Percentiles rank a stretch among this genome's conserved stretches.
phyloP scores from a whole-genome alignment of 106 monocot genomes.

The Triglochin maritima region DNA sequence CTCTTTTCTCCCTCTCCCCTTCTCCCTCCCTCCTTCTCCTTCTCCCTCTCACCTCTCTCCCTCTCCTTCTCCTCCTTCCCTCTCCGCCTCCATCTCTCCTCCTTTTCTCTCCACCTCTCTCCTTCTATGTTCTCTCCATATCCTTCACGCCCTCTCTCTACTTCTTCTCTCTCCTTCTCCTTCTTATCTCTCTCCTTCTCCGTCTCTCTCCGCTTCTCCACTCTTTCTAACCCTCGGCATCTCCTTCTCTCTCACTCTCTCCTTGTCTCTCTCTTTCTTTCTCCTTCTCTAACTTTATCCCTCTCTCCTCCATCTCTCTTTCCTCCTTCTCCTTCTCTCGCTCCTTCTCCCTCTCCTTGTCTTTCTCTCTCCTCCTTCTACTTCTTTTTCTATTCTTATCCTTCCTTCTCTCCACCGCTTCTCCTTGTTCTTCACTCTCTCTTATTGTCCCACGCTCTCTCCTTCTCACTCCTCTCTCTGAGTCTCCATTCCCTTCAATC shows the following conservation, averaged over 20 bases:
- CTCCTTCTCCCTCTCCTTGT: not conserved
- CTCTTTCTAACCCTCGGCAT: too few species aligned
- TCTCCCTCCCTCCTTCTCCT: not conserved
- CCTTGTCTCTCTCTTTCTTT: not conserved
- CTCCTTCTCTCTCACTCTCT: conserved; percentile 19
- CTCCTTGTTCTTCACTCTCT: not conserved
- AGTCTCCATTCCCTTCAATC: too few species aligned
- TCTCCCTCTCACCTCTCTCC: too few species aligned
- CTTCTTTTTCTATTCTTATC: not conserved
- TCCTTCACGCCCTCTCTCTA: too few species aligned
- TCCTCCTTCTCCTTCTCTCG: not conserved
- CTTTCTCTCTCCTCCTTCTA: conserved; percentile 15
- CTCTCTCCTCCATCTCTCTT: conserved; percentile 13
- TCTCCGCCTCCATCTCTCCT: conserved; percentile 17
- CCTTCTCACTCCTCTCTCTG: too few species aligned
- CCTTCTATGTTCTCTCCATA: too few species aligned
- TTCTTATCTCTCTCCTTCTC: not conserved
- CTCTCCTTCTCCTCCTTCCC: not conserved
- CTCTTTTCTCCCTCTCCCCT: not conserved
- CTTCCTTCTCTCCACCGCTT: not conserved
- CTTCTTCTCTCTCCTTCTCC: not conserved
- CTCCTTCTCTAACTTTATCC: not conserved
- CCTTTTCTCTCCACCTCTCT: not conserved
- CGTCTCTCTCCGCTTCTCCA: not conserved
- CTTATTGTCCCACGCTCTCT: not conserved